Percentiles rank a stretch among this genome's conserved stretches.
Conservation (phyloP, 768 basidiomycete genomes). For the Crassisporium funariophilum region DNA sequence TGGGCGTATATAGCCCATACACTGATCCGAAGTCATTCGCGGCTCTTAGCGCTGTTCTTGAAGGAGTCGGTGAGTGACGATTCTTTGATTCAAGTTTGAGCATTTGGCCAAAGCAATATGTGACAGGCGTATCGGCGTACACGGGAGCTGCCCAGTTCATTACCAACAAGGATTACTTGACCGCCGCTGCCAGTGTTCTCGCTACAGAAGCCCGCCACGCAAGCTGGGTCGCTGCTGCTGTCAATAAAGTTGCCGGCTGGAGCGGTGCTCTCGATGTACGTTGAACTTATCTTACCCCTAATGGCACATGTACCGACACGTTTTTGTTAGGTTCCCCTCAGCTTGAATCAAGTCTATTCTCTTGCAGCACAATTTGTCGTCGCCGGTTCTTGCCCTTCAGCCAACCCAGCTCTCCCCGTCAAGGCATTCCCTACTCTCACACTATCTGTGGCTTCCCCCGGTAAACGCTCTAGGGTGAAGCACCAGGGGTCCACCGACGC, state of each 20-base stretch:
- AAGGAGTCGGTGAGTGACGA: conserved; percentile 50
- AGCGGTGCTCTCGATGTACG: conserved; percentile 48
- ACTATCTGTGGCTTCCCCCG: conserved; percentile 29
- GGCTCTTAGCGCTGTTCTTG: conserved; percentile 53
- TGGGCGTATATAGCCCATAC: conserved; percentile 40
- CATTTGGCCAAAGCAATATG: not conserved
- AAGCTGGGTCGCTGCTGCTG: conserved; percentile 51
- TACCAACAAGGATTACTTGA: conserved; percentile 45
- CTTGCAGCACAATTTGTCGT: conserved; percentile 50
- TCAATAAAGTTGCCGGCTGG: conserved; percentile 48
- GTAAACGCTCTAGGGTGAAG: conserved; percentile 17
- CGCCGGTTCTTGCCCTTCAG: conserved; percentile 52
- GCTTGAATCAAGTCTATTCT: conserved; percentile 32
- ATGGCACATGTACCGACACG: too few relatives aligned
- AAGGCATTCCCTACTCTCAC: conserved; percentile 54
- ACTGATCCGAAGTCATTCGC: conserved; percentile 51
- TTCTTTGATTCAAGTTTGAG: too few relatives aligned
- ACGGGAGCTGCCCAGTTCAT: conserved; percentile 54
- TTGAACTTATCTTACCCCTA: not conserved
- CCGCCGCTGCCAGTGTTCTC: conserved; percentile 58
- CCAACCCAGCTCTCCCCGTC: conserved; percentile 54
- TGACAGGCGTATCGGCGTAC: conserved; percentile 48
- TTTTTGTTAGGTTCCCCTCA: conserved; percentile 22
- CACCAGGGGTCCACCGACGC: conserved; percentile 9
- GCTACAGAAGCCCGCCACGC: conserved; percentile 63